Conservation (phyloP, 768 basidiomycete species). For the Russula brevipes region DNA sequence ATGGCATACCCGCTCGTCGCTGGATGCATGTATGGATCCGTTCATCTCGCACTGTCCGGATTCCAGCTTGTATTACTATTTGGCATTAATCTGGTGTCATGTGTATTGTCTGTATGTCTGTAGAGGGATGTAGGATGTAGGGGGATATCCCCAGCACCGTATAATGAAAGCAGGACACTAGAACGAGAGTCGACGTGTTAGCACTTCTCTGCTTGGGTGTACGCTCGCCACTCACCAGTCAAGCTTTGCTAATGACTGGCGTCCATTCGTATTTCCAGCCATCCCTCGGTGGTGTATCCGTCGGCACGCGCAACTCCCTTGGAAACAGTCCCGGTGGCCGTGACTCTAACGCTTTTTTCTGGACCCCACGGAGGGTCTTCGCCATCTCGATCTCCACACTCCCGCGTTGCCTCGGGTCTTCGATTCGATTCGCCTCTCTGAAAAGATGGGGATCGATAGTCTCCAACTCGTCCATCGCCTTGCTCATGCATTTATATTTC, state of each 20-base stretch:
- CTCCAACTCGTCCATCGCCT: constrained; percentile 79
- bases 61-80: constrained; percentile 17
- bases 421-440: constrained; percentile 64
- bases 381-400: constrained; percentile 51
- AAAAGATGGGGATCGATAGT: constrained; percentile 52
- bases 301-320: constrained; percentile 77
- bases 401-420: constrained; percentile 66
- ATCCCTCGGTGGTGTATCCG: constrained; percentile 73
- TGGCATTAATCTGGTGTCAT: not conserved
- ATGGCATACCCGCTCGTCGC: not conserved
- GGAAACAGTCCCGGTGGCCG: constrained; percentile 80
- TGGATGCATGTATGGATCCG: constrained; percentile 1
- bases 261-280: constrained; percentile 91
- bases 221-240: constrained; percentile 8
- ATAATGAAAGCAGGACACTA: not conserved
- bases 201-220: not conserved
- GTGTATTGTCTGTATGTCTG: not conserved
- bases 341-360: constrained; percentile 68
- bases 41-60: constrained; percentile 10
- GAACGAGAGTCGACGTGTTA: not conserved
- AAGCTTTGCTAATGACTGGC: constrained; percentile 32
- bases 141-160: not conserved
- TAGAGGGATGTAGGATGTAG: not conserved
- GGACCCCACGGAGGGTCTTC: constrained; percentile 58
- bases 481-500: constrained; percentile 78